These are phyloP conservation scores for Leishmania tropica DNA, from an alignment of 208 protist genomes.

Conservation along the genomic window DNA sequence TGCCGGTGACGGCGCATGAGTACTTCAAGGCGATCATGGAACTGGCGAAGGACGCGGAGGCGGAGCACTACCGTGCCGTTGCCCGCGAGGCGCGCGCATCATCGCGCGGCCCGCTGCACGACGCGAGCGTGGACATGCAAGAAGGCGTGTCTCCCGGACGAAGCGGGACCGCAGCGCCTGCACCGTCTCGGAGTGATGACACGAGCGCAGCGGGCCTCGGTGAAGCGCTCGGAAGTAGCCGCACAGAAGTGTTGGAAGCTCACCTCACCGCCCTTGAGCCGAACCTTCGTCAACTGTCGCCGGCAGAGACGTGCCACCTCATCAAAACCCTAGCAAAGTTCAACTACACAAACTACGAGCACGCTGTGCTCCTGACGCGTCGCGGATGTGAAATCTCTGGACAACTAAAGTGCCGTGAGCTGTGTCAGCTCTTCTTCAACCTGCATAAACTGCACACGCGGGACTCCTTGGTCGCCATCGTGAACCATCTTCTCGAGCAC, in stretches of 20 bases:
- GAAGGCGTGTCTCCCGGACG: background rate
- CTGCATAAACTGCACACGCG: conserved; percentile 71
- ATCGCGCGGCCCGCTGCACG: background rate
- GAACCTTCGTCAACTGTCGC: conserved; percentile 58
- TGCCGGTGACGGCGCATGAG: conserved; percentile 14
- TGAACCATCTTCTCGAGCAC: conserved; percentile 56
- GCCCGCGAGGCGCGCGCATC: background rate
- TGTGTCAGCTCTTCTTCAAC: conserved; percentile 77
- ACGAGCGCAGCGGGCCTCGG: conserved; percentile 3
- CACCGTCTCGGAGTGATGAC: background rate
- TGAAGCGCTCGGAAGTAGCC: conserved; percentile 27
- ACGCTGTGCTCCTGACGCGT: conserved; percentile 63
- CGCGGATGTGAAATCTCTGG: conserved; percentile 76
- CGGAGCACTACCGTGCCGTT: conserved; percentile 18
- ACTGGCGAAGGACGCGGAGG: conserved; percentile 28
- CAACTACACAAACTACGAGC: conserved; percentile 75
- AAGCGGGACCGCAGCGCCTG: background rate
- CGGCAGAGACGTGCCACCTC: conserved; percentile 44
- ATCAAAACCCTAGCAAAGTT: conserved; percentile 58
- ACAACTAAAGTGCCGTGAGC: conserved; percentile 42
- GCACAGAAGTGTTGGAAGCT: conserved; percentile 30
- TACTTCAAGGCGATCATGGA: conserved; percentile 39
- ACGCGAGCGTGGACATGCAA: background rate
- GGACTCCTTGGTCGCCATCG: conserved; percentile 79
- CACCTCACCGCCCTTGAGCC: conserved; percentile 56